Base-by-base conservation (phyloP, 805 yeast genomes). In the Yarrowia sp. region DNA sequence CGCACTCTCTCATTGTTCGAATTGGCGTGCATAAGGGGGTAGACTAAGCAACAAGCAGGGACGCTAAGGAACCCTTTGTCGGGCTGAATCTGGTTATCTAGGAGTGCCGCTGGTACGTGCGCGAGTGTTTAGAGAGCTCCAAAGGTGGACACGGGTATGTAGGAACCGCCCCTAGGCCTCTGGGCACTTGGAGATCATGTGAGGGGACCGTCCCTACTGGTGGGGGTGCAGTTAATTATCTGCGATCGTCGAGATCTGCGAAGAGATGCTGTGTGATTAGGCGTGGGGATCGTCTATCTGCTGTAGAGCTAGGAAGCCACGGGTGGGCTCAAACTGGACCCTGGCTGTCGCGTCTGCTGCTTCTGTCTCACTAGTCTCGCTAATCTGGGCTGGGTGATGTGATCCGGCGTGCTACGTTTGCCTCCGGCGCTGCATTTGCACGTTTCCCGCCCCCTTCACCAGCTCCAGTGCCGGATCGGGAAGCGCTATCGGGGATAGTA, bases 81-180 rank as follows among this genome's bases (percentile, higher is more conserved):
- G 12, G 32, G n/a, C 59, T 19, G 45, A 41, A 8, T 45, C 14
- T 19, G 59, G 45, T 53, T 53, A 40, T 38, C 45, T 22, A 53
- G 59, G 59, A 53, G 59, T 53, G 15, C 59, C 19, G 19, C 45
- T 19, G 59, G 45, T 53, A 53, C 59, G 59, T 53, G 45, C 45
- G 36, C 19, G 16, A 16, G 12, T 38, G 59, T 16, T 52, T 36
- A 19, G 32, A 16, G 16, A 16, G 7, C 45, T 9, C n/a, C 59
- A 19, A 38, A 53, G 40, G 26, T 50, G 56, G 32, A n/a, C 52
- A 32, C 53, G 38, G 19, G 53, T 8, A 35, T 50, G 56, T 50
- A 50, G 40, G 41, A 40, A 14, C 16, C 16, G n/a, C 19, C 16
- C 43, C 43, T 53, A 43, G 49, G 16, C 26, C 5, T 43, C 58